Base-by-base conservation (phyloP, 345 rosid genomes). In the Reutealis trisperma region DNA sequence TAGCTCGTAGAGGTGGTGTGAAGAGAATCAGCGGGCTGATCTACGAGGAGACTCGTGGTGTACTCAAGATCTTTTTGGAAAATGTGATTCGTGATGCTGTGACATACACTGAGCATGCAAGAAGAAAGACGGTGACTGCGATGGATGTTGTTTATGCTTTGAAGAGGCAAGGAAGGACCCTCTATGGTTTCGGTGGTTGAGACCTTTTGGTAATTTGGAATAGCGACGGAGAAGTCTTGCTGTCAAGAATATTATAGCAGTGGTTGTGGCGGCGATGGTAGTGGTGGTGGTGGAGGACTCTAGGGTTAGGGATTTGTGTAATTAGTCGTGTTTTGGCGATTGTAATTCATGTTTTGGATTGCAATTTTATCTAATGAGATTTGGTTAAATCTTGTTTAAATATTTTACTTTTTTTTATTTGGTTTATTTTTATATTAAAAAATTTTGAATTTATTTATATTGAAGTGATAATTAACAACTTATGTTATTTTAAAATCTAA, bases 111-210 rank as follows among this genome's bases (percentile, higher is more conserved):
- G 86, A 84, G 80, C 86, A 84, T 19, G 86, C 86, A 2, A 75
- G 86, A 64, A 78, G 86, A 75, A 84, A 84, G 84, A 84, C 86
- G 4, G 86, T 84, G 27, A 84, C 86, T 1, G 86, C 86, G n/a
- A 84, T 84, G 86, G 86, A 84, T 30, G 86, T 84, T 24, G 86
- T 84, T 47, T 84, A 84, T 42, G 86, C 86, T 0, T 79, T 84
- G 73, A 84, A 84, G 80, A 81, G 86, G 71, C 86, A 84, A 60
- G 86, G 86, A 19, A 74, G 86, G 15, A 84, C 86, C 14, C 82
- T 84, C 5, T 84, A 84, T n/a, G 71, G 62, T 0, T 63, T 22
- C 2, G 75, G 63, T 6, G 63, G 75, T 72, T 25, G n/a, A 67
- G 22, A 14, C 15, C 5, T 16, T 45, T n/a, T 22, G 52, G 25